Base-by-base conservation (phyloP, 495 filamentous ascomycete species). In the Elasticomyces elasticus region DNA sequence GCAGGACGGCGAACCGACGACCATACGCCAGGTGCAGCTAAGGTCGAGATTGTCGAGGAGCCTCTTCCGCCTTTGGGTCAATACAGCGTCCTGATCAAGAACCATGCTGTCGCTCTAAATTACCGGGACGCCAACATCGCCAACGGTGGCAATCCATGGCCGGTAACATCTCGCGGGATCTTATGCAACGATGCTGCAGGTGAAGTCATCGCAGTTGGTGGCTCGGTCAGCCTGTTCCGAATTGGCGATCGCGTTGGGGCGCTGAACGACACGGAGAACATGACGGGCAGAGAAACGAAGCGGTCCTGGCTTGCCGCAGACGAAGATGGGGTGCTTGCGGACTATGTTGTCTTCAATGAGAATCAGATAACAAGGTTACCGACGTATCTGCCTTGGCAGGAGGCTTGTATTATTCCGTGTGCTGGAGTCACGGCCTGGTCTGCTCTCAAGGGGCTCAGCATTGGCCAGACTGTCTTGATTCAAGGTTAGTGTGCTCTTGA, bases 111-210 rank as follows among this genome's bases (percentile, higher is more conserved):
- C 12, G 62, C 61, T 2, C 51, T 65, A 7, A 67, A 67, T 47
- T 67, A 64, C 41, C 59, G 63, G 17, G 63, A 66, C 38, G 30
- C 60, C 11, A 64, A 45, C 41, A 72, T 72, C 56, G 49, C 66
- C 15, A 28, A 66, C 45, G 67, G 69, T 0, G 51, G 51, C 9
- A 69, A 72, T 37, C 65, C 66, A 1, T 23, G 54, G 4, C 23
- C 45, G 0, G 44, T 57, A 0, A 22, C 49, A 4, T 54, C 63
- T 1, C 1, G 50, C 6, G 64, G 64, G 11, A 61, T 72, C 28
- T 52, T 64, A 0, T 27, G 17, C 0, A 69, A 66, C 7, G 65
- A 65, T 51, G 59, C 52, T 31, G 65, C 63, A 11, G 65, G 31
- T 15, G 54, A 56, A 30, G 60, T 67, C 12, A 37, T 37, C n/a